These are phyloP conservation scores for Hymenoscyphus scutula DNA, from an alignment of 2,329 filamentous ascomycete genomes.

Conservation along the genomic window DNA sequence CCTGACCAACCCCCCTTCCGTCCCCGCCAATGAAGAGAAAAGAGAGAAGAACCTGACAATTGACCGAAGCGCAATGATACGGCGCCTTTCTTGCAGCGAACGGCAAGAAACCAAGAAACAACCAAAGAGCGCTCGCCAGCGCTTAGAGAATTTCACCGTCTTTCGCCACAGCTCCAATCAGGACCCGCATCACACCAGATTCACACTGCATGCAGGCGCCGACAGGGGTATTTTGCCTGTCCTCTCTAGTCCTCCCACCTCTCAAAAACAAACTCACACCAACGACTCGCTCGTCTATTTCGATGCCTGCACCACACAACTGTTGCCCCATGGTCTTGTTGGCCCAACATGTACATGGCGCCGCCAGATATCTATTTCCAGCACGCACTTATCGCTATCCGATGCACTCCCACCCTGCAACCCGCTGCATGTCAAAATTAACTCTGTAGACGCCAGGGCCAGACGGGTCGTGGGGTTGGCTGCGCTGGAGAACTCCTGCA, in stretches of 20 bases:
- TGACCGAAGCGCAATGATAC: background rate
- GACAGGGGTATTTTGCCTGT: slow-evolving; percentile 14
- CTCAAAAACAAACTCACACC: background rate
- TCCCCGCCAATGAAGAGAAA: background rate
- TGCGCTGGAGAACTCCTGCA: slow-evolving; percentile 7
- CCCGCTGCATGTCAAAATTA: slow-evolving; percentile 19
- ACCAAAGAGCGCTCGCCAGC: background rate
- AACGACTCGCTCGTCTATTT: slow-evolving; percentile 15
- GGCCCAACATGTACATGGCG: slow-evolving; percentile 5
- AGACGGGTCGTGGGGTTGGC: slow-evolving; percentile 8
- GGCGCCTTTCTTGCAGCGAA: background rate
- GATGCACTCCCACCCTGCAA: slow-evolving; percentile 11
- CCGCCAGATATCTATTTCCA: slow-evolving; percentile 23
- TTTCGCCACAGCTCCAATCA: slow-evolving; percentile 16
- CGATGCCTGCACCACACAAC: background rate
- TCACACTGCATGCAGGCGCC: slow-evolving; percentile 24
- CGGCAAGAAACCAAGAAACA: background rate
- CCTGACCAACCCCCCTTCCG: background rate
- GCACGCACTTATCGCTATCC: slow-evolving; percentile 23
- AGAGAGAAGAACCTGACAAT: background rate
- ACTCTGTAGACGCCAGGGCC: slow-evolving; percentile 21
- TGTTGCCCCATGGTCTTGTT: background rate
- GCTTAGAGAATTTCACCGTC: background rate
- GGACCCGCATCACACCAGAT: slow-evolving; percentile 21
- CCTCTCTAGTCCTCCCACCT: slow-evolving; percentile 3